Evolutionary conservation across 805 yeast species (phyloP), one percentile per base, ranked within the genome.

Genomic region (Jamesozyma hellenica): DNA sequence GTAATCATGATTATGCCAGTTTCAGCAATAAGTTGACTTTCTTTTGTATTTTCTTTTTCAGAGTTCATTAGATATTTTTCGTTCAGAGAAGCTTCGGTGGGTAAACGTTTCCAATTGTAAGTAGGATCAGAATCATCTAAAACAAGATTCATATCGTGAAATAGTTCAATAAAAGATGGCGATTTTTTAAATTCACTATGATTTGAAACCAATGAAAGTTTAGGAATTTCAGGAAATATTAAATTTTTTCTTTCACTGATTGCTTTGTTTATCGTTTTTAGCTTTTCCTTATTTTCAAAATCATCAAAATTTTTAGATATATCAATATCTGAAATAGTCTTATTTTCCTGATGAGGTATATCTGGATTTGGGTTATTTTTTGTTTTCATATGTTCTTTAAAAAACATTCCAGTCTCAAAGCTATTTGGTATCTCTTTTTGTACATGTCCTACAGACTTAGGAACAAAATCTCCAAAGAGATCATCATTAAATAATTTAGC

Each of bases 71-170:
- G 15, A 15, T 35, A 38, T 17, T 38, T 34, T 10, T 43, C 42
- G 32, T 44, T 39, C 19, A 43, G 35, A 5, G 57, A 49, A 8
- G 36, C 34, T 9, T 55, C 55, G 18, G 54, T 48, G 1, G 56
- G 45, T 16, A 58, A 39, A 11, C 55, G 49, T 32, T 46, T 53
- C 64, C 64, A 59, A 37, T 58, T 59, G 32, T 54, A 56, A 13
- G 44, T 43, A 9, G 59, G 60, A 42, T 59, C 64, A 13, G 44
- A 37, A 15, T 54, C 58, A 44, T 56, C 64, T 14, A 59, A 42
- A 5, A 59, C 58, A 4, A 51, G 30, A 31, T 59, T 41, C 54
- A 58, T 59, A 26, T 51, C 56, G 27, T 55, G 51, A 34, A 58
- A 59, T 18, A 59, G 38, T 36, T 59, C 60, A 14, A 50, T 43